Evolutionary conservation across 306 rosid genomes (phyloP), one percentile per base, ranked within the genome.

Genomic region (Trifolium pratense): DNA sequence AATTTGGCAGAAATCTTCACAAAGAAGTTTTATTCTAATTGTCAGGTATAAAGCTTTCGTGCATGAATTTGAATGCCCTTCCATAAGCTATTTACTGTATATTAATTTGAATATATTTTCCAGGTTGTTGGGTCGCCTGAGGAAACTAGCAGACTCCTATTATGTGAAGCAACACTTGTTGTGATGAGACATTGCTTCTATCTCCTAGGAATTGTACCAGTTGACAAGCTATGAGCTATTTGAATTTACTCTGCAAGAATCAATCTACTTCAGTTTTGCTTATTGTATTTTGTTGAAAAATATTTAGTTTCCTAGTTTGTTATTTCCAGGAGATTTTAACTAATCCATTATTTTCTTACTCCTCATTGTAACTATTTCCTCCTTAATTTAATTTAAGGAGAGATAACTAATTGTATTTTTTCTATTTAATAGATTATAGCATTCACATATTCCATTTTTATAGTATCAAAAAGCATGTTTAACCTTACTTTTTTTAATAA

Each of bases 121-220:
- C 87, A 94, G 98, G 98, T 94, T 40, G 85, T 39, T 5, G 70
- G 70, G 7, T 39, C 52, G 11, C 34, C 52, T 2, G 34, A 65
- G 53, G 70, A 65, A 65, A 65, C 70, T 6, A 65, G 70, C 40
- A 12, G 70, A 40, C 53, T 65, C 52, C 40, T 65, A 36, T 87
- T 91, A 42, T 94, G 97, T 73, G 98, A 94, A 84, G 97, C 97
- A 64, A 91, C 98, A 0, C 91, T 90, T 73, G 78, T 58, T 21
- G 97, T 94, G 84, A 94, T 91, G 95, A 85, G 96, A 34, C 84
- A 91, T 62, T 91, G 97, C 84, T 94, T 91, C 70, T 4, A 89
- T 80, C 89, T 94, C 37, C 95, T 91, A 0, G 98, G 98, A 45
- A 91, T 94, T 20, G 89, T 68, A 20, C 96, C 97, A 25, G 97